Evolutionary conservation across 768 basidiomycete species (phyloP), one percentile per base, ranked within the genome.

Genomic region (Leccinum rimulosum): DNA sequence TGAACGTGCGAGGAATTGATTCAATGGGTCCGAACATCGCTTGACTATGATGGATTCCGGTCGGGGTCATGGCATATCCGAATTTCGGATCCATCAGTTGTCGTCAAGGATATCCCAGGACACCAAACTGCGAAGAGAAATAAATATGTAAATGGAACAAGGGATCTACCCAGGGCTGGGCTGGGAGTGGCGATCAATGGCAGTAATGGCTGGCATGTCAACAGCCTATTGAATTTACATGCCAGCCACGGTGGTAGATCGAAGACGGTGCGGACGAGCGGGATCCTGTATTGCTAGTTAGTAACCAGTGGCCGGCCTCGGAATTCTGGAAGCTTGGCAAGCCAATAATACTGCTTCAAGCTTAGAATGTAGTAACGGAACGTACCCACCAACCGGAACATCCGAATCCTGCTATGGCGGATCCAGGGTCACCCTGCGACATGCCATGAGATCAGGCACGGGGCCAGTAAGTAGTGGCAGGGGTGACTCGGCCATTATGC

Each of bases 361-460:
- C 25, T 22, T 22, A 6, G 30, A 11, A 51, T n/a, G 30, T 31
- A 33, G 22, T 22, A 25, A 33, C n/a, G 31, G 4, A 19, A 31
- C 30, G 50, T 50, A 50, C 49, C 48, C 31, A 31, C 25, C 4
- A 27, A 19, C n/a, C 48, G 33, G 33, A 15, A 28, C 27, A 4
- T 43, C 40, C 40, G 40, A 43, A 11, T 19, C 9, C 40, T 43
- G n/a, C 50, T 8, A 10, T 33, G 28, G 30, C 31, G 27, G 35
- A 38, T 36, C 52, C 35, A 36, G 22, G 25, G 52, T 27, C 31
- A 33, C 31, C 52, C 17, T 27, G 48, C 14, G 48, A 27, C 48
- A 15, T 30, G 30, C 25, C 25, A 25, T 33, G 54, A 33, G 22
- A 49, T 35, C 61, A 62, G 61, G 61, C 40, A 62, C 61, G 19